Evolutionary conservation across 495 filamentous ascomycete species (phyloP).

Genomic region (Aspergillus asperescens): DNA sequence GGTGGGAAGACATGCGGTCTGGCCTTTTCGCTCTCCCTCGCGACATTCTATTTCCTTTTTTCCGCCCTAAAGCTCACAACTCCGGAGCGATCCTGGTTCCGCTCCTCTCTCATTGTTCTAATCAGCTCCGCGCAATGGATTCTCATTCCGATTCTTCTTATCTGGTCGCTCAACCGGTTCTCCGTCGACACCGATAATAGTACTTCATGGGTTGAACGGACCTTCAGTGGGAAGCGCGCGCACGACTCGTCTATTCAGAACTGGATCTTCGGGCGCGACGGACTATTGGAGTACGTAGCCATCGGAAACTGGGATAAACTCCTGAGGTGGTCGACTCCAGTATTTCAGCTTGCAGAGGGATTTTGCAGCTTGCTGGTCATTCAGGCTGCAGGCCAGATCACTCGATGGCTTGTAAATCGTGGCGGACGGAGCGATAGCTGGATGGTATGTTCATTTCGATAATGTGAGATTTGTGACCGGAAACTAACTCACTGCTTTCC

Average conservation of each 20-base stretch:
- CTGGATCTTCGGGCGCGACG: constrained; percentile 79
- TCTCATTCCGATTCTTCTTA: constrained; percentile 75
- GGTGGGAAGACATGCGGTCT: constrained; percentile 90
- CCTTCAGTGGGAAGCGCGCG: constrained; percentile 63
- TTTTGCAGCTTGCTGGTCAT: constrained; percentile 97
- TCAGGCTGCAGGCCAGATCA: constrained; percentile 88
- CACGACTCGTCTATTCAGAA: constrained; percentile 60
- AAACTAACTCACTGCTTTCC: constrained; percentile 25
- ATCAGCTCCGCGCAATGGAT: constrained; percentile 75
- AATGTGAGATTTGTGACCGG: not conserved
- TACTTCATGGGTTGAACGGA: constrained; percentile 72
- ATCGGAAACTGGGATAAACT: constrained; percentile 87
- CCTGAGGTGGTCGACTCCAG: constrained; percentile 85
- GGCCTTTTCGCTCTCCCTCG: constrained; percentile 82
- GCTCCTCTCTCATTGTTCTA: constrained; percentile 57
- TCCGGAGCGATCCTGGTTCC: constrained; percentile 70
- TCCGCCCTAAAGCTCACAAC: constrained; percentile 74
- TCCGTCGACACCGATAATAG: constrained; percentile 74
- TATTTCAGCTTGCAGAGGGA: constrained; percentile 91
- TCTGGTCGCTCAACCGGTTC: constrained; percentile 92
- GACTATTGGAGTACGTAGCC: constrained; percentile 68
- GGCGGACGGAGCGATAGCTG: constrained; percentile 86
- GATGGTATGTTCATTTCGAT: constrained; percentile 64
- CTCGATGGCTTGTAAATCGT: constrained; percentile 89
- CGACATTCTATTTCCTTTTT: constrained; percentile 84